phyloP scores from a whole-genome alignment of 169 alveolate species.

The Pseudocohnilembus persalinus region DNA sequence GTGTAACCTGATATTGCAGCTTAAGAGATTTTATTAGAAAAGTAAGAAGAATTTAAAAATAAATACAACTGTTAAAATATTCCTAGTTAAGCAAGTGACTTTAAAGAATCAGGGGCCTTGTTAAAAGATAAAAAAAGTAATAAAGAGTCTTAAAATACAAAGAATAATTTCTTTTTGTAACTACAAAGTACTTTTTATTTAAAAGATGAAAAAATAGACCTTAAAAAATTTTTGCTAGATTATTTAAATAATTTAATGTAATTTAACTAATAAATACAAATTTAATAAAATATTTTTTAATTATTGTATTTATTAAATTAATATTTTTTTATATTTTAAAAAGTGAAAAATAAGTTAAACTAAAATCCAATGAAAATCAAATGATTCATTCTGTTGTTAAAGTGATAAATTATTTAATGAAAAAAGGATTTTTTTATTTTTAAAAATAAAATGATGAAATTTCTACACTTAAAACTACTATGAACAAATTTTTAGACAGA shows the following conservation, averaged over 20 bases:
- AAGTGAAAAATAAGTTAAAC: no score
- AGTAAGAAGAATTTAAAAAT: background rate
- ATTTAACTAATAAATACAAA: no score
- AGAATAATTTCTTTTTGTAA: no score
- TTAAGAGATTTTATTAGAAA: no score
- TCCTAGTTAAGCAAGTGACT: background rate
- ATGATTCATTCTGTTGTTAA: background rate
- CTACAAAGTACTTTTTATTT: no score
- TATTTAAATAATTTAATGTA: background rate
- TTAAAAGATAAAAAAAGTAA: no score
- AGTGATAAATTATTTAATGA: background rate
- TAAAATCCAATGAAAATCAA: background rate
- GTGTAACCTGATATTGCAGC: background rate
- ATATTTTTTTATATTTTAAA: no score
- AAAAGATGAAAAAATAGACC: background rate
- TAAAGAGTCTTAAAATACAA: no score
- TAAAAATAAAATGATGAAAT: no score
- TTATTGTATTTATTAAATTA: no score
- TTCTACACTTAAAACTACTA: background rate
- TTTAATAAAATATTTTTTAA: no score
- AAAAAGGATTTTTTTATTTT: background rate
- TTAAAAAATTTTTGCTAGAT: background rate
- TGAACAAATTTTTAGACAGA: background rate
- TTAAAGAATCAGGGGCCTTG: no score
- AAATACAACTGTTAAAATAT: background rate